Evolutionary conservation across 2,329 filamentous ascomycete genomes (phyloP), one percentile per base, ranked within the genome.

Genomic region (Cladosporium sp.): DNA sequence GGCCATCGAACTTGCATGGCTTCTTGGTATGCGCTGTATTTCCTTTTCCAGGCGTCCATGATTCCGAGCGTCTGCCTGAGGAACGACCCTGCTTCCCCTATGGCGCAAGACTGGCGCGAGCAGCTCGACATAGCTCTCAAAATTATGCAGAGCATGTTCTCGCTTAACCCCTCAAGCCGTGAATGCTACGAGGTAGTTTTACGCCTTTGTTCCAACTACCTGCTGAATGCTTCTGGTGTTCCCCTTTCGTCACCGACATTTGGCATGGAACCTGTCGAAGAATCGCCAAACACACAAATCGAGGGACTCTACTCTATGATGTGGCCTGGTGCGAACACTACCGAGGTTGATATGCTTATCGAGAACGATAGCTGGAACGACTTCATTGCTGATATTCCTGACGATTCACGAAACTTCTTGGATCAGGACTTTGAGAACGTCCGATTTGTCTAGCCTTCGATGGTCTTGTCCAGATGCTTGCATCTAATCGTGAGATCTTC

Each of bases 61-160:
- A 83, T 84, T 11, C 83, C 82, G 1, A 80, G 78, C 55, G 79
- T 83, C 12, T 83, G 81, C 65, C 75, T 84, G 2, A 79, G 81
- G 6, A 82, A 81, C 63, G 73, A 80, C 5, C 80, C 81, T 0
- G 68, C 71, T 7, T 78, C 80, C 1, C 65, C 73, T 2, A 69
- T 76, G 11, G 79, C 79, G 8, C 49, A 71, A 1, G 76, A 77
- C 64, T 84, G 81, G 81, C 75, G 78, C 10, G 68, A 72, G 1
- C 81, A 84, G 66, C 78, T 83, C 47, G 71, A 69, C 3, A 74
- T 71, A 2, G 78, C 80, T 0, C 71, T 82, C 5, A 70, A 74
- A 1, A 77, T 78, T 1, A 77, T 81, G 34, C 73, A 75, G 8
- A 74, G 77, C 10, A 76, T 83, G 63, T 71, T 74, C 3, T 68